Evolutionary conservation across 2,329 filamentous ascomycete genomes (phyloP).

Genomic region (Aspergillus fructus): DNA sequence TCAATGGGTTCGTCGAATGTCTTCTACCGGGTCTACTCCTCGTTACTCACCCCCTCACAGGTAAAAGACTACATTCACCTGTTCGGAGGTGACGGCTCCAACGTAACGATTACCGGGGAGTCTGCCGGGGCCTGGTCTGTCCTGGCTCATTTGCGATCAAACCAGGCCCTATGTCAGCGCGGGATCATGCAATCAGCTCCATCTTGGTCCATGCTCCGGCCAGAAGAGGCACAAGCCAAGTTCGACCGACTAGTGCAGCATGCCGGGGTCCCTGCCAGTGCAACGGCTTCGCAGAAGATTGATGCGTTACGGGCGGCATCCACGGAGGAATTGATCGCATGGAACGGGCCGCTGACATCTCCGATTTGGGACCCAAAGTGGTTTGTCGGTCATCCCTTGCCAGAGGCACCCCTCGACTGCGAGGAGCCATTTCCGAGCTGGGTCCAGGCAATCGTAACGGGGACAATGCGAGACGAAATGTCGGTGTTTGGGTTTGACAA

Average conservation of each 20-base stretch:
- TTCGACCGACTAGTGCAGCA: neutral
- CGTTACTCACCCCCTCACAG: neutral
- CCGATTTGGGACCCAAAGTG: neutral
- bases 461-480: neutral
- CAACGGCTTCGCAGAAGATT: neutral
- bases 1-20: neutral
- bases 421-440: neutral
- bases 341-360: neutral
- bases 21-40: neutral
- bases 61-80: neutral
- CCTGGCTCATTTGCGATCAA: neutral
- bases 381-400: neutral
- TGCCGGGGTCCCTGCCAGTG: neutral
- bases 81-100: neutral
- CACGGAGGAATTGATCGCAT: neutral
- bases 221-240: neutral
- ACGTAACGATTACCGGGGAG: neutral
- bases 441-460: neutral
- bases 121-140: constrained; percentile 5
- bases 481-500: neutral
- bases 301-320: neutral
- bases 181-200: neutral
- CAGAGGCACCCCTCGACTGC: neutral
- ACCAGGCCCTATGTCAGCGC: neutral
- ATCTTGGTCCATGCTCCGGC: neutral